Percentiles rank a stretch among this genome's conserved stretches.
phyloP scores from a whole-genome alignment of 805 yeast species.

The Candida piceae region DNA sequence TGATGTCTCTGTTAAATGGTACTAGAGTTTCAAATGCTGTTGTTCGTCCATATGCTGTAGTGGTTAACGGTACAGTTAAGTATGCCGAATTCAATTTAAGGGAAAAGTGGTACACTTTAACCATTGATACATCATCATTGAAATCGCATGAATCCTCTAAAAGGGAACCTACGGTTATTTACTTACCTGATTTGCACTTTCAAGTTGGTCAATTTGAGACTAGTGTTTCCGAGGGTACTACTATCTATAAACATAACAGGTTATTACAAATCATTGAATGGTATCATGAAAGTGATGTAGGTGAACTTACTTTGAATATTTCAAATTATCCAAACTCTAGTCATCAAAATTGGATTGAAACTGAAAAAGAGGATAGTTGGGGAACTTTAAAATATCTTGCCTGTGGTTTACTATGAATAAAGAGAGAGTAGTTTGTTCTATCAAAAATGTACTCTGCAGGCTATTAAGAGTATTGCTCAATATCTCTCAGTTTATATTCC shows the following conservation, averaged over 20 bases:
- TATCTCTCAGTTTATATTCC: conserved; percentile 11
- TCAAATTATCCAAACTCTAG: conserved; percentile 6
- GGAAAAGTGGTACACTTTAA: conserved; percentile 41
- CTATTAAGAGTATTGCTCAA: conserved; percentile 18
- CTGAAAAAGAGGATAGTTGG: conserved; percentile 5
- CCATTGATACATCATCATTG: conserved; percentile 32
- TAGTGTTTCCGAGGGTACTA: conserved; percentile 47
- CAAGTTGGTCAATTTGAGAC: conserved; percentile 44
- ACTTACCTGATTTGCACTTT: conserved; percentile 71
- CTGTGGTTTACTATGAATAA: conserved; percentile 27
- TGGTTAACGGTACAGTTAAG: conserved; percentile 54
- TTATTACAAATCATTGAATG: conserved; percentile 59
- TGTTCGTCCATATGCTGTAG: conserved; percentile 69
- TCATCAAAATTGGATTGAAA: conserved; percentile 1
- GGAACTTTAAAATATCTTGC: conserved; percentile 29
- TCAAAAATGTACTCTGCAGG: conserved; percentile 26
- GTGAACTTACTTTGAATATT: conserved; percentile 19
- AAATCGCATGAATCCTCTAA: conserved; percentile 5
- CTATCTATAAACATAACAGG: conserved; percentile 43
- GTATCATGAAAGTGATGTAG: conserved; percentile 46
- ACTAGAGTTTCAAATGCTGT: conserved; percentile 72
- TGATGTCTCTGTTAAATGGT: conserved; percentile 36
- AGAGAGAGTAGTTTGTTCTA: conserved; percentile 7
- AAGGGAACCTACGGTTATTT: conserved; percentile 51
- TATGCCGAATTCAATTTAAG: conserved; percentile 56